Conservation (phyloP, 1,284 basidiomycete genomes). For the Cutaneotrichosporon daszewskae region DNA sequence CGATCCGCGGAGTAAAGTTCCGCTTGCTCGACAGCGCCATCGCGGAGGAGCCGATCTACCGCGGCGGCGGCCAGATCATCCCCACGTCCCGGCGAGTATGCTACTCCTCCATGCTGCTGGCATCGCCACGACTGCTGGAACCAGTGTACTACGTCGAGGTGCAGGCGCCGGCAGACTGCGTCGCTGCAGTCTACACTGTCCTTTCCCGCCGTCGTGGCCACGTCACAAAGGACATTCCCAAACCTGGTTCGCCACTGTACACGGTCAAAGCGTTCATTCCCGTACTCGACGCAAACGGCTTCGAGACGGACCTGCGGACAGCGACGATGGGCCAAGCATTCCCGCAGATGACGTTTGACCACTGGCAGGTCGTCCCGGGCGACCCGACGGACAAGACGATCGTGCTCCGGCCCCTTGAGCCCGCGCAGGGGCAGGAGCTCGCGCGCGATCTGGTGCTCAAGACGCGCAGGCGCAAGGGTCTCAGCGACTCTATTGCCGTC, state of each 20-base stretch:
- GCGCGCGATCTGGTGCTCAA: slow-evolving; percentile 92
- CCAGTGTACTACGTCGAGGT: slow-evolving; percentile 98
- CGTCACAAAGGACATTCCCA: slow-evolving; percentile 94
- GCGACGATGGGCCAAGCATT: slow-evolving; percentile 98
- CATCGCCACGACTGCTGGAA: slow-evolving; percentile 86
- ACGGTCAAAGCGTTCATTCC: slow-evolving; percentile 97
- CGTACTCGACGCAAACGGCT: slow-evolving; percentile 97
- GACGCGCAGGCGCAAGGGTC: slow-evolving; percentile 89
- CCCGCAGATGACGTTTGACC: slow-evolving; percentile 91
- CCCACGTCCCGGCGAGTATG: slow-evolving; percentile 92
- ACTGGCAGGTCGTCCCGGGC: slow-evolving; percentile 98
- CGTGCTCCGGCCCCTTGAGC: slow-evolving; percentile 90
- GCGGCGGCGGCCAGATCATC: slow-evolving; percentile 96
- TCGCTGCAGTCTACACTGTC: slow-evolving; percentile 95
- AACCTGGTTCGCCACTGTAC: slow-evolving; percentile 93
- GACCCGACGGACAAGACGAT: slow-evolving; percentile 95
- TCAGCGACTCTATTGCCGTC: slow-evolving; percentile 87
- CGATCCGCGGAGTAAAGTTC: slow-evolving; percentile 98
- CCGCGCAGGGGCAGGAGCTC: slow-evolving; percentile 87
- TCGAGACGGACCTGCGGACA: slow-evolving; percentile 95
- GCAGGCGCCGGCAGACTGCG: slow-evolving; percentile 95
- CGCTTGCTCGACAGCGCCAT: slow-evolving; percentile 85
- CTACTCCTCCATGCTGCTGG: slow-evolving; percentile 98
- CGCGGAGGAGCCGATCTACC: slow-evolving; percentile 91
- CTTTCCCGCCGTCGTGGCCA: slow-evolving; percentile 93